These are phyloP conservation scores for Annulohypoxylon maeteangense DNA, from an alignment of 495 filamentous ascomycete species.

Conservation along the genomic window DNA sequence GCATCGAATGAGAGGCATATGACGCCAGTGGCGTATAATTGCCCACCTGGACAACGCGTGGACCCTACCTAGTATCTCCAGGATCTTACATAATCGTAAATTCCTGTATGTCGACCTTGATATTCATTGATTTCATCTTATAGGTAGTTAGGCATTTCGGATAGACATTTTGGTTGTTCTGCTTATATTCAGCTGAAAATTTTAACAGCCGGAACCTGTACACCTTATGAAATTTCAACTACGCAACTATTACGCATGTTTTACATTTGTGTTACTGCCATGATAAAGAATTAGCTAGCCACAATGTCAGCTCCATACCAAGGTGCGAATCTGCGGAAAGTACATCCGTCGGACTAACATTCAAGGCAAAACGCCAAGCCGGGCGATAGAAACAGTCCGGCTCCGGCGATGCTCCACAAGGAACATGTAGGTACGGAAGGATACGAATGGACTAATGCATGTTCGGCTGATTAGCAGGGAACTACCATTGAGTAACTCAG, in stretches of 20 bases:
- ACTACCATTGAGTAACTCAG: background rate
- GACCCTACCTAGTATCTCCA: background rate
- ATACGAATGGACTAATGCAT: background rate
- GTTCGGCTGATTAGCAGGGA: background rate
- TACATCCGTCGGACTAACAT: background rate
- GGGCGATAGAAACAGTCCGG: background rate
- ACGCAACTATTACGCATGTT: background rate
- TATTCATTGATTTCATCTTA: too few species aligned
- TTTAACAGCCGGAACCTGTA: too few species aligned
- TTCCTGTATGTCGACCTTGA: background rate
- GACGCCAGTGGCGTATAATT: background rate
- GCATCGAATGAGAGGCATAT: background rate
- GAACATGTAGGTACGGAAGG: slow-evolving; percentile 13
- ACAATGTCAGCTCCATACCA: background rate
- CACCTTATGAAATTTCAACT: too few species aligned
- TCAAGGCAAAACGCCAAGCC: background rate
- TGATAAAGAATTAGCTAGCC: background rate
- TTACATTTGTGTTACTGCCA: background rate
- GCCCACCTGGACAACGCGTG: background rate
- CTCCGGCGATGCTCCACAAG: background rate
- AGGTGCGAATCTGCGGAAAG: too few species aligned
- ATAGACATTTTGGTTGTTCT: too few species aligned
- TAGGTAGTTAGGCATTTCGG: too few species aligned
- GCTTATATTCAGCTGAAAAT: too few species aligned
- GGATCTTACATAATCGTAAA: background rate